These are phyloP conservation scores for Penicillium pulvis DNA, from an alignment of 495 filamentous ascomycete genomes.

Conservation along the genomic window DNA sequence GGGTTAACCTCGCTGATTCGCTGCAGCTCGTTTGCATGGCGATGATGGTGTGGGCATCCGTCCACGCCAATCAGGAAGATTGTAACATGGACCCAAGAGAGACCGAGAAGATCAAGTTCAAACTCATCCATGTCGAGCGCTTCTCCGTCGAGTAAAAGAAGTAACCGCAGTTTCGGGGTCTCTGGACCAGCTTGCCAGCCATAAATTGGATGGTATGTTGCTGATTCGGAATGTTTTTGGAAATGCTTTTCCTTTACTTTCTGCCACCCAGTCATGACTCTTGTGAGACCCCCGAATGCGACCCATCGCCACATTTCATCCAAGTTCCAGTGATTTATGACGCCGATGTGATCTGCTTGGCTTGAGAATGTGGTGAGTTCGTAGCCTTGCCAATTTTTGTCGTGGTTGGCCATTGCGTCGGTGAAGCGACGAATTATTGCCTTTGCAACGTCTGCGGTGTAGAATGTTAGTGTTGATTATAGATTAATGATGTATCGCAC, in stretches of 20 bases:
- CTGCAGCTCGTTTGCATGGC: conserved; percentile 49
- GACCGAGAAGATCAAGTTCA: conserved; percentile 47
- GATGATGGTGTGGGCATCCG: conserved; percentile 50
- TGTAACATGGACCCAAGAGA: conserved; percentile 50
- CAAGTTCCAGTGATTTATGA: too few species aligned
- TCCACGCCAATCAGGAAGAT: conserved; percentile 53
- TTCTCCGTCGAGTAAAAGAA: conserved; percentile 49
- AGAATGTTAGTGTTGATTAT: too few species aligned
- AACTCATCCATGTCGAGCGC: conserved; percentile 54
- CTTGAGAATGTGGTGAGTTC: too few species aligned
- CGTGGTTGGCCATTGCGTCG: too few species aligned
- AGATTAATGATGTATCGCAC: too few species aligned
- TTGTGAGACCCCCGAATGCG: too few species aligned
- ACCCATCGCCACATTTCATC: too few species aligned
- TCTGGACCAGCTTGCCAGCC: conserved; percentile 51
- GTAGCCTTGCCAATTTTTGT: too few species aligned
- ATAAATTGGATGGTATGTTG: conserved; percentile 48
- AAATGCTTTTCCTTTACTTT: conserved; percentile 50
- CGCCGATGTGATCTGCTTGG: too few species aligned
- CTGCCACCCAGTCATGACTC: conserved; percentile 53
- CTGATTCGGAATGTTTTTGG: conserved; percentile 47
- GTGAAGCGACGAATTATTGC: too few species aligned
- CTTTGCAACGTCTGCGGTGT: too few species aligned
- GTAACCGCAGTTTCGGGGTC: conserved; percentile 45
- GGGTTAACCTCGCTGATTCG: conserved; percentile 51